Conservation (phyloP, 352 stramenopile species). For the Globisporangium solare region DNA sequence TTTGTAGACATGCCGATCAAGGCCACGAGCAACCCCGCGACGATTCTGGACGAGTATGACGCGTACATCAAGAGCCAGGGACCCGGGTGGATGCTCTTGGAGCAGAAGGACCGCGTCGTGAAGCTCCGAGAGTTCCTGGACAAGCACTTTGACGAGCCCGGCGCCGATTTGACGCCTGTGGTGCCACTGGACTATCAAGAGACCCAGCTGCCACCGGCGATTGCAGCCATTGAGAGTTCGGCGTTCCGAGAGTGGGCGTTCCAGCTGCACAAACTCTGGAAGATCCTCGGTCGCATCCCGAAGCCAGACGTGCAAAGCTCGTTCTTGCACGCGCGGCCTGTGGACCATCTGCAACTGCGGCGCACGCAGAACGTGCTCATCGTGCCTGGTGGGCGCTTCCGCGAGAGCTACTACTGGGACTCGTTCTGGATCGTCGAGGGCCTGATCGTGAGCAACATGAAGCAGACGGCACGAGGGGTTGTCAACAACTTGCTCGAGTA, state of each 20-base stretch:
- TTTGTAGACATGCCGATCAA: constrained; percentile 90
- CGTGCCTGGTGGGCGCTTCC: constrained; percentile 87
- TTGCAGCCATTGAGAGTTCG: constrained; percentile 21
- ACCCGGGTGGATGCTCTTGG: constrained; percentile 15
- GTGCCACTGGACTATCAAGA: constrained; percentile 41
- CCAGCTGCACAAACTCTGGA: constrained; percentile 75
- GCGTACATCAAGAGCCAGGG: constrained; percentile 28
- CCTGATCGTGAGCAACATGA: constrained; percentile 80
- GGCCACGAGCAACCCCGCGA: constrained; percentile 20
- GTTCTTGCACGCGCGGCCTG: constrained; percentile 34
- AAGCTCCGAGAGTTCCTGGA: constrained; percentile 47
- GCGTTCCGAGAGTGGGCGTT: constrained; percentile 29
- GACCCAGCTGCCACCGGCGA: constrained; percentile 17
- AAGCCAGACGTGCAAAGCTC: constrained; percentile 46
- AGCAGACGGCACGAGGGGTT: constrained; percentile 61
- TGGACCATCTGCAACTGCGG: constrained; percentile 28
- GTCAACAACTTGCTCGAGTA: constrained; percentile 87
- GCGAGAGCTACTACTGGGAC: constrained; percentile 92
- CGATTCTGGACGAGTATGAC: constrained; percentile 21
- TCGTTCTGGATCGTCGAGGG: constrained; percentile 90
- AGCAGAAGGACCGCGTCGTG: constrained; percentile 19
- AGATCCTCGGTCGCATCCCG: constrained; percentile 54
- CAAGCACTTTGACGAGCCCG: constrained; percentile 57
- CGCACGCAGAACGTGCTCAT: constrained; percentile 66
- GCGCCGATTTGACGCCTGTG: constrained; percentile 36